These are phyloP conservation scores for Grosmannia clavigera DNA, from an alignment of 2,329 filamentous ascomycete genomes.

Conservation along the genomic window DNA sequence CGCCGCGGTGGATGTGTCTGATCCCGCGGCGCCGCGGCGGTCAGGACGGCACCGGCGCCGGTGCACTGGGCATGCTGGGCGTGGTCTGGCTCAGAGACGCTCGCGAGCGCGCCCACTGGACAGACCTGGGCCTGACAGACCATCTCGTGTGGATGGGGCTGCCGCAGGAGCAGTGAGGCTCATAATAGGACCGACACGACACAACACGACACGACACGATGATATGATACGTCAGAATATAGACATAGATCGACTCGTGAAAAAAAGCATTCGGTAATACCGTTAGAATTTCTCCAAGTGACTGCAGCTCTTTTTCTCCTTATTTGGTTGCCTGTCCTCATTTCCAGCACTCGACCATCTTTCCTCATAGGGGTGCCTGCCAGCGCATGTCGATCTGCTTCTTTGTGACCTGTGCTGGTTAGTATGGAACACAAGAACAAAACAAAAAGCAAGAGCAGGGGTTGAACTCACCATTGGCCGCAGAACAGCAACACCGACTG, in stretches of 20 bases:
- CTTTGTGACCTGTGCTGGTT: constrained; percentile 36
- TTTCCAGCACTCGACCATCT: neutral
- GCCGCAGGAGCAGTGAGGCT: constrained; percentile 2
- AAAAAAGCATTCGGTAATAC: neutral
- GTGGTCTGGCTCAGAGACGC: constrained; percentile 18
- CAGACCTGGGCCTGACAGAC: constrained; percentile 13
- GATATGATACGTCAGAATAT: neutral
- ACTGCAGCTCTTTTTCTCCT: neutral
- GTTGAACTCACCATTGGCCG: constrained; percentile 63
- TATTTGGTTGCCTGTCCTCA: neutral
- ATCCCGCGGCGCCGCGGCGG: constrained; percentile 20
- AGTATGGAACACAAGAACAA: constrained; percentile 11
- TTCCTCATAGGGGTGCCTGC: constrained; percentile 26
- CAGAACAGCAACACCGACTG: constrained; percentile 62
- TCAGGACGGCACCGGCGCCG: constrained; percentile 16
- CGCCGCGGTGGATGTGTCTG: constrained; percentile 19
- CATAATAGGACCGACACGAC: too few species aligned
- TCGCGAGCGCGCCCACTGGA: constrained; percentile 16
- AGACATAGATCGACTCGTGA: neutral
- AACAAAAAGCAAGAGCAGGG: constrained; percentile 11
- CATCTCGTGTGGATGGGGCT: constrained; percentile 14
- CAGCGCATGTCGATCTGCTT: constrained; percentile 59
- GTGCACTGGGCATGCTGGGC: constrained; percentile 23
- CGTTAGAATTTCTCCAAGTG: neutral
- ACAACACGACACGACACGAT: neutral